phyloP scores from a whole-genome alignment of 139 green algal genomes.

The Picocystis salinarum region DNA sequence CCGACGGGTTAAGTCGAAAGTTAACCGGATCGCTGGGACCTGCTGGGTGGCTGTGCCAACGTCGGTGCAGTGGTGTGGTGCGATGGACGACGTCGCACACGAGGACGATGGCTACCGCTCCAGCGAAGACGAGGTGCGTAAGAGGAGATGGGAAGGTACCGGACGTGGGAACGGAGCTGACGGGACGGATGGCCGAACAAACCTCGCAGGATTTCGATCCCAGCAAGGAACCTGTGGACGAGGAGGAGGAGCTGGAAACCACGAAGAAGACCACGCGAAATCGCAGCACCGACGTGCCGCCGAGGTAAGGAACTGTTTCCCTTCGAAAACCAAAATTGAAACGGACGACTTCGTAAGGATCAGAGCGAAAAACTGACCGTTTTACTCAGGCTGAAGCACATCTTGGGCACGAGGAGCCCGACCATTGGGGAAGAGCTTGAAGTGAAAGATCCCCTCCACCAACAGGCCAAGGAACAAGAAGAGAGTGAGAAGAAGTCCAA shows the following conservation, averaged over 20 bases:
- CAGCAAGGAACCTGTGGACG: neutral
- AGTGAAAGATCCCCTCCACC: neutral
- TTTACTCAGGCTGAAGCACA: neutral
- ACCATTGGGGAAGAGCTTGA: neutral
- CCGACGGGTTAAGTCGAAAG: too few species aligned
- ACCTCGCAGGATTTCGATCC: neutral
- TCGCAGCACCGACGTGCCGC: neutral
- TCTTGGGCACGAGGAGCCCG: neutral
- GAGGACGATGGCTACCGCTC: neutral
- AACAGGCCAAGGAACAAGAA: too few species aligned
- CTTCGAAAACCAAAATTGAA: neutral
- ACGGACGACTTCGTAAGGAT: neutral
- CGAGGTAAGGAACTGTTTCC: neutral
- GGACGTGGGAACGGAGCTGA: neutral
- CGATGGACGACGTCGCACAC: neutral
- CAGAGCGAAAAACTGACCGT: neutral
- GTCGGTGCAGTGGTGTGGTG: constrained; percentile 1
- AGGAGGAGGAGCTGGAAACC: neutral
- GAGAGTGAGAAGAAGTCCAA: neutral
- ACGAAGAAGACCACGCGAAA: neutral
- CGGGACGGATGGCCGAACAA: neutral
- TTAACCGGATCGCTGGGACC: too few species aligned
- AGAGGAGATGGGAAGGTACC: neutral
- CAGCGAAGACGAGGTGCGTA: neutral
- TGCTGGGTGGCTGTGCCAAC: neutral